Evolutionary conservation across 1,284 basidiomycete genomes (phyloP).

Genomic region (Malassezia obtusa): DNA sequence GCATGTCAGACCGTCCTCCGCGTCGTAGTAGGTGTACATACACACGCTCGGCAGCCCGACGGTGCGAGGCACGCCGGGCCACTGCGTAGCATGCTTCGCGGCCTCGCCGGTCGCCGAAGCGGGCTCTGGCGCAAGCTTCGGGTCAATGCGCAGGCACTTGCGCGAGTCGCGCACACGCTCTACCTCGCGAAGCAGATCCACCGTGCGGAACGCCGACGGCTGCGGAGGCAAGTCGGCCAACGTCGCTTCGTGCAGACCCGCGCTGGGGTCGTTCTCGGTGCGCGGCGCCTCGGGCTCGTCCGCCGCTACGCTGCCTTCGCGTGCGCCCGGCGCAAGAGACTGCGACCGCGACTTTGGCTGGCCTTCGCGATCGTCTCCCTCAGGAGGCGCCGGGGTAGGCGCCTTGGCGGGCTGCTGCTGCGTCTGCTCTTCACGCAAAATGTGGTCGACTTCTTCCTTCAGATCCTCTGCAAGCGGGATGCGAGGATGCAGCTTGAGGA

Average conservation of each 20-base stretch:
- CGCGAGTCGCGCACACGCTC: slow-evolving; percentile 73
- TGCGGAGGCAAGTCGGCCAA: slow-evolving; percentile 64
- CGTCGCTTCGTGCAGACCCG: slow-evolving; percentile 54
- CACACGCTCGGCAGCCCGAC: slow-evolving; percentile 44
- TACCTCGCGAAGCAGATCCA: slow-evolving; percentile 85
- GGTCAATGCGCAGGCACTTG: slow-evolving; percentile 40
- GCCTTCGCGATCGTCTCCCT: not conserved
- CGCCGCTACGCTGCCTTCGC: not conserved
- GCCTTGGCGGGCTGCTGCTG: not conserved
- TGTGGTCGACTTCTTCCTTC: slow-evolving; percentile 37
- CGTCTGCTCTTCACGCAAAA: slow-evolving; percentile 26
- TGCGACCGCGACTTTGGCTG: not conserved
- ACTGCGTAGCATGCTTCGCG: slow-evolving; percentile 1
- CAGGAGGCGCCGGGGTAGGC: not conserved
- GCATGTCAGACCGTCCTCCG: slow-evolving; percentile 58
- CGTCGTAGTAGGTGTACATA: slow-evolving; percentile 46
- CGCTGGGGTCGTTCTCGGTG: not conserved
- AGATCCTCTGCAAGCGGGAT: slow-evolving; percentile 40
- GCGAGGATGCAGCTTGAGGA: slow-evolving; percentile 39
- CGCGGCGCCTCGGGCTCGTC: not conserved
- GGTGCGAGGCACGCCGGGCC: slow-evolving; percentile 20
- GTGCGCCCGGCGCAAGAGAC: not conserved
- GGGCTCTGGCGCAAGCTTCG: slow-evolving; percentile 42
- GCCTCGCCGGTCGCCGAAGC: slow-evolving; percentile 1
- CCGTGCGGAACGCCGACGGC: slow-evolving; percentile 68